These are phyloP conservation scores for Naganishia onofrii DNA, from an alignment of 768 basidiomycete species.

Conservation along the genomic window DNA sequence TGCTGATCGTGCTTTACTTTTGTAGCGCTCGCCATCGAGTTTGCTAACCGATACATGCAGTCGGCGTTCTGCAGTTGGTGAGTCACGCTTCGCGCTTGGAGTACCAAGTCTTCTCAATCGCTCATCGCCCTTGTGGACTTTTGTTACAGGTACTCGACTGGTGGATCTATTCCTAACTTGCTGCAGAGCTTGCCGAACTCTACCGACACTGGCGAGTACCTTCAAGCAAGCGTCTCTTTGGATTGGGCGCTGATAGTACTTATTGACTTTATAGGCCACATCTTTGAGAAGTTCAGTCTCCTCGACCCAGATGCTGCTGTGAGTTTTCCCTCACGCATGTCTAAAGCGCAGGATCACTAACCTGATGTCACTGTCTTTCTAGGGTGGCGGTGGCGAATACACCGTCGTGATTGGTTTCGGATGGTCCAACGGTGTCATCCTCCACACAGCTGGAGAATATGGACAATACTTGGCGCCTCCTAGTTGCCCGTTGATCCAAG, in stretches of 20 bases:
- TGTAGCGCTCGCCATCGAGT: conserved; percentile 62
- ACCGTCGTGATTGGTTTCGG: conserved; percentile 65
- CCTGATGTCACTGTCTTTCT: conserved; percentile 49
- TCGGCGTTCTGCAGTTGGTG: conserved; percentile 83
- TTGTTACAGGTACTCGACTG: conserved; percentile 64
- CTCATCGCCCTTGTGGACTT: too few species aligned
- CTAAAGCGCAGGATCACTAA: neutral
- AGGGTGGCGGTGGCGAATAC: conserved; percentile 66
- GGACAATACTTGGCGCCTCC: conserved; percentile 48
- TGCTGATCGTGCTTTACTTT: conserved; percentile 60
- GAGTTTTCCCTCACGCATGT: neutral
- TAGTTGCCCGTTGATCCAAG: conserved; percentile 47
- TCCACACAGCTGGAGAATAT: conserved; percentile 48
- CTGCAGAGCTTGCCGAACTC: conserved; percentile 64
- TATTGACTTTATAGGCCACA: conserved; percentile 34
- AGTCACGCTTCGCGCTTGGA: too few species aligned
- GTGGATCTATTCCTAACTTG: conserved; percentile 72
- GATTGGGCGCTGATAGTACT: neutral
- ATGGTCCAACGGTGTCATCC: conserved; percentile 51
- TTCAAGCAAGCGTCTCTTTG: neutral
- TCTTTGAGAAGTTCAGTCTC: conserved; percentile 64
- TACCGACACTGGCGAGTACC: conserved; percentile 31
- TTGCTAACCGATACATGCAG: conserved; percentile 80
- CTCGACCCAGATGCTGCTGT: conserved; percentile 19
- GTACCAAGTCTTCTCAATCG: too few species aligned